A percentile compares a stretch with the other conserved stretches of the same genome.
Conservation (phyloP, 768 basidiomycete genomes). For the Hericium erinaceus region DNA sequence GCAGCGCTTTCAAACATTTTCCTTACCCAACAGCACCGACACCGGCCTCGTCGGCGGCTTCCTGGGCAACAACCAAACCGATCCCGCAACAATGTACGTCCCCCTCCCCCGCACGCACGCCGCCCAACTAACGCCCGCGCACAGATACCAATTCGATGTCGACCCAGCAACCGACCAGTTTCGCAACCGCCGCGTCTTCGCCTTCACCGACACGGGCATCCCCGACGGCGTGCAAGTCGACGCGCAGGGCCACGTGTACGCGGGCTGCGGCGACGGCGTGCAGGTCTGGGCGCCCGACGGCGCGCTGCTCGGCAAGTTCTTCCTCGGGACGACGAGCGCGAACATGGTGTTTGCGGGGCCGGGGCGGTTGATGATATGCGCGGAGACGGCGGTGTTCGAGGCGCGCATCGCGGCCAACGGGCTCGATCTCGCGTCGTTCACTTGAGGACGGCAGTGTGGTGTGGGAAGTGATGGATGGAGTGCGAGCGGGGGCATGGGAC, state of each 20-base stretch:
- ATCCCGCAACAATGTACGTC: slow-evolving; percentile 59
- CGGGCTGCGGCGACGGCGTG: slow-evolving; percentile 61
- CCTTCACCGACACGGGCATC: slow-evolving; percentile 54
- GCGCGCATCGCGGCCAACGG: slow-evolving; percentile 28
- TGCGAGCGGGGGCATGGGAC: too few species aligned
- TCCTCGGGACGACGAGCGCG: slow-evolving; percentile 30
- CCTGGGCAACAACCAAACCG: slow-evolving; percentile 42
- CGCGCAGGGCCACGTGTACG: slow-evolving; percentile 52
- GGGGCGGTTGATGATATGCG: slow-evolving; percentile 30
- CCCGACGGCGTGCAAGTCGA: slow-evolving; percentile 66
- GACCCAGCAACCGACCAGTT: slow-evolving; percentile 45
- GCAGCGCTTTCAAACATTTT: not conserved
- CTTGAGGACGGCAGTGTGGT: not conserved
- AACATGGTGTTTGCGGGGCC: slow-evolving; percentile 33
- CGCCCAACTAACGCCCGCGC: too few species aligned
- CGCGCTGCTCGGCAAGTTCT: slow-evolving; percentile 56
- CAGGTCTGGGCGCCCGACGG: slow-evolving; percentile 51
- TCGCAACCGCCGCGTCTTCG: slow-evolving; percentile 55
- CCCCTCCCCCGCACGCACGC: not conserved
- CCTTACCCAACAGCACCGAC: slow-evolving; percentile 32
- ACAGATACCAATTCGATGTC: slow-evolving; percentile 63
- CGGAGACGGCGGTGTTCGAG: slow-evolving; percentile 30
- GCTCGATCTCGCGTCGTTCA: slow-evolving; percentile 14
- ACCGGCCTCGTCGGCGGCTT: slow-evolving; percentile 39
- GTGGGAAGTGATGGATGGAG: not conserved